These are phyloP conservation scores for Pueraria montana DNA, from an alignment of 306 rosid species.

Conservation along the genomic window DNA sequence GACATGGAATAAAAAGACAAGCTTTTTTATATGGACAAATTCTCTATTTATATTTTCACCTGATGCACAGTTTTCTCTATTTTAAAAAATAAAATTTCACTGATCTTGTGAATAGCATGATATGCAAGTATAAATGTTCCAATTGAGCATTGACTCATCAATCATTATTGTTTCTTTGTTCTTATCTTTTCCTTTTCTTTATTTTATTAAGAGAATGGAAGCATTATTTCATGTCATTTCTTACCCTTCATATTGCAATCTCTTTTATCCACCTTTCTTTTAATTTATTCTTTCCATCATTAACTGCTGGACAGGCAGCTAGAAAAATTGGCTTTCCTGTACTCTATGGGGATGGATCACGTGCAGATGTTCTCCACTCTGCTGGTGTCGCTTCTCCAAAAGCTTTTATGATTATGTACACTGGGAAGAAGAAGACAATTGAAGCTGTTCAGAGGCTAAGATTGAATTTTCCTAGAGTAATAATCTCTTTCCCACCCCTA, in stretches of 20 bases:
- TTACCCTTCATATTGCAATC: conserved; percentile 39
- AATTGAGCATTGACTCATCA: conserved; percentile 18
- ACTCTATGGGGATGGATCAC: conserved; percentile 94
- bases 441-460: conserved; percentile 91
- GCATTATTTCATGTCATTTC: conserved; percentile 32
- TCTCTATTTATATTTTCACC: conserved; percentile 31
- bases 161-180: conserved; percentile 32
- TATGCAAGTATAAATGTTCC: conserved; percentile 18
- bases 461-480: conserved; percentile 84
- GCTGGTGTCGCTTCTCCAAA: conserved; percentile 95
- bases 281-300: conserved; percentile 34
- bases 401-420: conserved; percentile 96
- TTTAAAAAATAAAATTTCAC: background rate
- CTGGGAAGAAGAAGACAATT: conserved; percentile 65
- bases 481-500: conserved; percentile 42
- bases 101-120: conserved; percentile 21
- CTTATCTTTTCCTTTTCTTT: conserved; percentile 42
- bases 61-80: conserved; percentile 26
- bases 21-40: conserved; percentile 18
- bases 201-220: conserved; percentile 36
- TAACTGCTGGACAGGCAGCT: conserved; percentile 65
- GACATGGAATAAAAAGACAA: conserved; percentile 4
- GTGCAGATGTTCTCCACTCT: conserved; percentile 87
- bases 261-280: conserved; percentile 40
- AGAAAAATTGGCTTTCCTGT: conserved; percentile 88